Conservation (phyloP, 495 filamentous ascomycete species). For the Penicillium tannophilum region DNA sequence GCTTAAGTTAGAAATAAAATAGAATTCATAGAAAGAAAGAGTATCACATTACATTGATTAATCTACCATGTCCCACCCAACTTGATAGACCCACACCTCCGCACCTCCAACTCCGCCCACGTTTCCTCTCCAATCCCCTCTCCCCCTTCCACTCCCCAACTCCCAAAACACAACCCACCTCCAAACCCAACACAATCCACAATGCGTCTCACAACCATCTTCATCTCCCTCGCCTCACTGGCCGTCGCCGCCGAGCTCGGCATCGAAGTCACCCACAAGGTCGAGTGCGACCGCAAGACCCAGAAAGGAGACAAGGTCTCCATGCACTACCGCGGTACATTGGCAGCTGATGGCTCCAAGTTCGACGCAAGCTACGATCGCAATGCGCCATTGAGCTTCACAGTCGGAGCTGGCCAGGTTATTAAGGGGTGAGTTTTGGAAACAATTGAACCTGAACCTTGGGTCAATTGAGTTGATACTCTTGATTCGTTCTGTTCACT, state of each 20-base stretch:
- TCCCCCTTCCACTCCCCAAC: background rate
- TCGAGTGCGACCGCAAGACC: conserved; percentile 75
- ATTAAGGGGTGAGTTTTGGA: conserved; percentile 70
- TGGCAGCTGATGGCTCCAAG: conserved; percentile 53
- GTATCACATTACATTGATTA: too few relatives aligned
- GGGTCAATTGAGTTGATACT: background rate
- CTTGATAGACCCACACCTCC: conserved; percentile 13
- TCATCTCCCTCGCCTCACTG: conserved; percentile 57
- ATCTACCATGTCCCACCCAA: background rate
- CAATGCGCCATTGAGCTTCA: conserved; percentile 73
- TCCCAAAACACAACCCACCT: background rate
- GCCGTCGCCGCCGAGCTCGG: conserved; percentile 56
- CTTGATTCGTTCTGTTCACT: background rate
- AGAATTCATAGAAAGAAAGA: too few relatives aligned
- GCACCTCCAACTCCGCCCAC: conserved; percentile 12
- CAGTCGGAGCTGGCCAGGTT: conserved; percentile 75
- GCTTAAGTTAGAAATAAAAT: too few relatives aligned
- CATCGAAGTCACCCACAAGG: conserved; percentile 73
- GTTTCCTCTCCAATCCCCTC: conserved; percentile 4
- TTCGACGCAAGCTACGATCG: conserved; percentile 72
- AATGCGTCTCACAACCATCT: conserved; percentile 42
- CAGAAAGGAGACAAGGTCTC: conserved; percentile 73
- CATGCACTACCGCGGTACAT: conserved; percentile 87
- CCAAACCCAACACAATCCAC: conserved; percentile 7
- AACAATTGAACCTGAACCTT: background rate